Evolutionary conservation across 331 rosid genomes (phyloP).

Genomic region (Rhamnella rubrinervis): DNA sequence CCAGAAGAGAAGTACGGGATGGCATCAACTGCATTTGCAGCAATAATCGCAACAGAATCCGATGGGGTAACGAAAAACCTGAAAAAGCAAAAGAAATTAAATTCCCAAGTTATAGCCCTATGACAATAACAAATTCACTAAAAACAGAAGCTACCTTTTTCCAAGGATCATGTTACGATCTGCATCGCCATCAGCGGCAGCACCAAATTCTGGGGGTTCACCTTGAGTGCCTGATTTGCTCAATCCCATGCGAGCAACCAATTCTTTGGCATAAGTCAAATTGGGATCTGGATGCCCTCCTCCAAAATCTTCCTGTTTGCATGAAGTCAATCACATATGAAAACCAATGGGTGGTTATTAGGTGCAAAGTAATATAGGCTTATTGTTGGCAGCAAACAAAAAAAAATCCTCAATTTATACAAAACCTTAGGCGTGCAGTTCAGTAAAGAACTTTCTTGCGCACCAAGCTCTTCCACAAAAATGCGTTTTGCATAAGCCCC

Average conservation of each 20-base stretch:
- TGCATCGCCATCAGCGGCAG: slow-evolving; percentile 99
- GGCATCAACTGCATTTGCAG: slow-evolving; percentile 97
- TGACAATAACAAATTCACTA: slow-evolving; percentile 12
- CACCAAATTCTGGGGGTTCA: slow-evolving; percentile 98
- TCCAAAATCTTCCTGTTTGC: slow-evolving; percentile 92
- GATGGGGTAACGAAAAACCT: slow-evolving; percentile 99
- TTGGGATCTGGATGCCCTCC: slow-evolving; percentile 99
- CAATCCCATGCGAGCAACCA: slow-evolving; percentile 92
- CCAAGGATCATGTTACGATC: slow-evolving; percentile 99
- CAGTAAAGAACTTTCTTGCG: slow-evolving; percentile 84
- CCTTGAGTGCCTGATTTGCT: slow-evolving; percentile 65
- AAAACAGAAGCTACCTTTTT: slow-evolving; percentile 61
- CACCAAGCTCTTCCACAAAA: slow-evolving; percentile 98
- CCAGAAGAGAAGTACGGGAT: slow-evolving; percentile 94
- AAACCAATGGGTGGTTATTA: slow-evolving; percentile 3
- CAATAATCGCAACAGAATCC: slow-evolving; percentile 97
- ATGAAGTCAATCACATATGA: slow-evolving; percentile 28
- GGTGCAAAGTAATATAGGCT: slow-evolving; percentile 8
- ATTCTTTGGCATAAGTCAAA: slow-evolving; percentile 95
- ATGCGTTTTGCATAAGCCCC: slow-evolving; percentile 96
- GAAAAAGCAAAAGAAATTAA: slow-evolving; percentile 20
- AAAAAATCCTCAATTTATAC: neutral
- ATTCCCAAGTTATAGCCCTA: slow-evolving; percentile 10
- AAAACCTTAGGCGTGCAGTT: slow-evolving; percentile 93
- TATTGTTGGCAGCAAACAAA: neutral